Evolutionary conservation across 371 early-diverging fungal species (phyloP).

Genomic region (Mucor piriformis): DNA sequence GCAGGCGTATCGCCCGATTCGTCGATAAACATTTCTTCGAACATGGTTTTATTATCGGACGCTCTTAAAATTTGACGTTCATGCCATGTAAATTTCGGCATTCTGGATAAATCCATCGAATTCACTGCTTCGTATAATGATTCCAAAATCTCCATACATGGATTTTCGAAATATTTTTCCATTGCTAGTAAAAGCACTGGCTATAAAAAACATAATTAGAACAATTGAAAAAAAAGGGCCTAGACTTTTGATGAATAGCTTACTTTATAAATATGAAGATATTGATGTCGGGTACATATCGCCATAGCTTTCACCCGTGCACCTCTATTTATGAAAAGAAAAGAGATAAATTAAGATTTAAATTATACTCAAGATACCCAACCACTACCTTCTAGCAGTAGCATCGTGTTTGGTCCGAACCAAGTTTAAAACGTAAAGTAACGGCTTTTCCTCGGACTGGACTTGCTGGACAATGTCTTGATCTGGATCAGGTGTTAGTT

Average conservation of each 20-base stretch:
- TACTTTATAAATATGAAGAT: slow-evolving; percentile 93
- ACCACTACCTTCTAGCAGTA: slow-evolving; percentile 72
- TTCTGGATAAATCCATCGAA: slow-evolving; percentile 79
- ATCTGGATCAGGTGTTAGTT: slow-evolving; percentile 62
- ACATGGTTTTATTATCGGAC: slow-evolving; percentile 80
- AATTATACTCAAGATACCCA: background rate
- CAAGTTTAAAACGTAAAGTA: slow-evolving; percentile 86
- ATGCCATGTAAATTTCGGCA: slow-evolving; percentile 78
- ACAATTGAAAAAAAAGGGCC: background rate
- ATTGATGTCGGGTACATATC: slow-evolving; percentile 85
- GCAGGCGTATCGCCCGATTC: slow-evolving; percentile 1
- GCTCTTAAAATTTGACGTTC: slow-evolving; percentile 80
- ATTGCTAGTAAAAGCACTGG: slow-evolving; percentile 87
- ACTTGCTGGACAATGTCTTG: slow-evolving; percentile 27
- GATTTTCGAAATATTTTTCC: slow-evolving; percentile 87
- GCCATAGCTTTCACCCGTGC: slow-evolving; percentile 95
- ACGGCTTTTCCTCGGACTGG: slow-evolving; percentile 58
- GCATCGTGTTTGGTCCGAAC: slow-evolving; percentile 88
- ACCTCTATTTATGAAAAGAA: slow-evolving; percentile 62
- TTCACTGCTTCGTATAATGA: slow-evolving; percentile 84
- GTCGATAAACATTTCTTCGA: slow-evolving; percentile 77
- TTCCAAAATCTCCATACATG: slow-evolving; percentile 74
- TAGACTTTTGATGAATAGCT: too few relatives aligned
- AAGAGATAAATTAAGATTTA: background rate
- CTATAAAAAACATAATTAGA: slow-evolving; percentile 37